Conservation (phyloP, 2,329 filamentous ascomycete species). For the Cordyceps fumosorosea region DNA sequence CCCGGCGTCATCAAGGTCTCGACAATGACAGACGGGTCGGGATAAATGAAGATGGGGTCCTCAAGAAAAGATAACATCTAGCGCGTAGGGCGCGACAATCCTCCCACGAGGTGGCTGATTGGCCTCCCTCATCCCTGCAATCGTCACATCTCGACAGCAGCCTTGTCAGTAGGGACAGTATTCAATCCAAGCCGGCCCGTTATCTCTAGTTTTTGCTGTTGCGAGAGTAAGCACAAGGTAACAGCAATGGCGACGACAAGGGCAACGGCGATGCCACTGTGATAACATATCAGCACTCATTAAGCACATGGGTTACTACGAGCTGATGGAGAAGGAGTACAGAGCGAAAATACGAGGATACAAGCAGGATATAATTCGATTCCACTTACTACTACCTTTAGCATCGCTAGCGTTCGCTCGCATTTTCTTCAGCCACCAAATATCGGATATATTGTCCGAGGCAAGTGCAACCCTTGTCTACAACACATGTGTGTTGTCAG, state of each 20-base stretch:
- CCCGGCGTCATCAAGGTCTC: neutral
- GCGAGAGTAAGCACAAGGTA: neutral
- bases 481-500: neutral
- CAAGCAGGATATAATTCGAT: neutral
- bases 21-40: no score
- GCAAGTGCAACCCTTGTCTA: neutral
- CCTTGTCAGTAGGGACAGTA: neutral
- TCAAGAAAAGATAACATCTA: neutral
- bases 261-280: neutral
- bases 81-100: neutral
- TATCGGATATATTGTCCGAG: neutral
- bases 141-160: neutral
- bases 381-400: neutral
- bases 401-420: neutral
- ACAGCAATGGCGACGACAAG: neutral
- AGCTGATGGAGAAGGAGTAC: neutral
- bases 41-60: no score
- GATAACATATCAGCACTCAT: neutral
- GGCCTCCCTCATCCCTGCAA: neutral
- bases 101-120: neutral
- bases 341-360: neutral
- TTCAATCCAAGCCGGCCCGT: neutral
- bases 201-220: no score
- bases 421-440: neutral
- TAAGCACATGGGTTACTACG: neutral